Base-by-base conservation (phyloP, 768 basidiomycete species). In the Mycena crocata region DNA sequence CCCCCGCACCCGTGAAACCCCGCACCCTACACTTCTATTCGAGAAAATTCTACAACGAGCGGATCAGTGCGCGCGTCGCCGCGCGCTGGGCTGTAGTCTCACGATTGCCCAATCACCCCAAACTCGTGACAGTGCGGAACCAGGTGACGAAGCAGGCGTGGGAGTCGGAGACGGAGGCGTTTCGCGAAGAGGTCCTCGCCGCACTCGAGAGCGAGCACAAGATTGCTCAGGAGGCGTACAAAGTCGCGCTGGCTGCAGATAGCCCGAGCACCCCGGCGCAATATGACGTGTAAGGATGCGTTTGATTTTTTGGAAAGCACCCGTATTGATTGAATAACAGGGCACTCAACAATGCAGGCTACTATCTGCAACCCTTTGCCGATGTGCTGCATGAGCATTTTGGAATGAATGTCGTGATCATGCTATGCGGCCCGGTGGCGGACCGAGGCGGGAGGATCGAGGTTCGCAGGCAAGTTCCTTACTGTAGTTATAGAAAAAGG, bases 301-400 rank as follows among this genome's bases (percentile, higher is more conserved):
- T 44, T 17, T 14, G 9, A 17, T 2, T 1, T 5, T 9, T 28
- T 26, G 23, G 46, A 42, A 19, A 5, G n/a, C 34, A 4, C 12
- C 24, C 17, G 17, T 3, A 15, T 21, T 30, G 17, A 23, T 19
- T 19, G 24, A n/a, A 32, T 13, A 12, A 13, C 23, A 37, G 31
- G 6, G 21, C 44, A n/a, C 44, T 45, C 30, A 50, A 50, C 21
- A 32, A 50, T 30, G 14, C 30, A 9, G 44, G 12, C 7, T 31
- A 50, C 30, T 50, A 50, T n/a, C 44, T 45, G 9, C 26, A 58
- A 45, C 57, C 57, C 1, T 58, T 58, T 35, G 44, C 31, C 13
- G 39, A 48, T 17, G 44, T 45, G 15, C 24, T 50, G 12, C 12
- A 15, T n/a, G 45, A 46, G 21, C 45, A n/a, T 8, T 46, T 46